Percentiles rank a stretch among this genome's conserved stretches.
phyloP scores from a whole-genome alignment of 805 yeast species.

The Saccharomyces eubayanus region DNA sequence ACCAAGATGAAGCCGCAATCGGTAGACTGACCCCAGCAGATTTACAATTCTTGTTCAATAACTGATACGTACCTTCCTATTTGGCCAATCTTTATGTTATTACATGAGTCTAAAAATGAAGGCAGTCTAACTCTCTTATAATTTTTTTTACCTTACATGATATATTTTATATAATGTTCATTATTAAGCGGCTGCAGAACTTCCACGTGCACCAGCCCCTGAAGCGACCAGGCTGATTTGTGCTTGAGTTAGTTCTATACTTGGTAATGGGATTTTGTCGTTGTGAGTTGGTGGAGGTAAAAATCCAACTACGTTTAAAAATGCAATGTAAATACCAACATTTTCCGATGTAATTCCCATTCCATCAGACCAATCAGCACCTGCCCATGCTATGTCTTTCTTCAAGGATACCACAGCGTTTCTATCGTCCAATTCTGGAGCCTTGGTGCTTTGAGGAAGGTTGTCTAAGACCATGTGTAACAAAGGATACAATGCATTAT shows the following conservation, averaged over 20 bases:
- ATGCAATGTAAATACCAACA: conserved; percentile 71
- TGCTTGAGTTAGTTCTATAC: conserved; percentile 44
- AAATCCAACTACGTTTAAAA: conserved; percentile 73
- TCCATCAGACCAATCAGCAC: conserved; percentile 60
- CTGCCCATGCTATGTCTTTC: conserved; percentile 54
- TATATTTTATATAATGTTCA: background rate
- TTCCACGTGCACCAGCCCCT: conserved; percentile 71
- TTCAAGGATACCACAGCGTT: conserved; percentile 69
- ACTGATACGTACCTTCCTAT: conserved; percentile 32
- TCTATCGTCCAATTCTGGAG: conserved; percentile 88
- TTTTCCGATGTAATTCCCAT: conserved; percentile 62
- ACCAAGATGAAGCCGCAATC: conserved; percentile 85
- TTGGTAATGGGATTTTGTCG: conserved; percentile 46
- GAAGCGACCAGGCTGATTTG: conserved; percentile 49
- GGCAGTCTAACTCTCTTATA: background rate
- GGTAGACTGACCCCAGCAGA: conserved; percentile 86
- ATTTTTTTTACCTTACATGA: background rate
- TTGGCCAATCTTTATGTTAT: background rate
- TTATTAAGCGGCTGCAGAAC: conserved; percentile 38
- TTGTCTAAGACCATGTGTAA: conserved; percentile 90
- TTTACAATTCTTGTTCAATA: conserved; percentile 86
- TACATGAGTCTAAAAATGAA: background rate
- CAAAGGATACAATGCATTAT: conserved; percentile 85
- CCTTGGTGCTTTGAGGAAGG: conserved; percentile 82
- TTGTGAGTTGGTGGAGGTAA: conserved; percentile 50